Evolutionary conservation across 2,329 filamentous ascomycete species (phyloP), one percentile per base, ranked within the genome.

Genomic region (Leptographium flavum): DNA sequence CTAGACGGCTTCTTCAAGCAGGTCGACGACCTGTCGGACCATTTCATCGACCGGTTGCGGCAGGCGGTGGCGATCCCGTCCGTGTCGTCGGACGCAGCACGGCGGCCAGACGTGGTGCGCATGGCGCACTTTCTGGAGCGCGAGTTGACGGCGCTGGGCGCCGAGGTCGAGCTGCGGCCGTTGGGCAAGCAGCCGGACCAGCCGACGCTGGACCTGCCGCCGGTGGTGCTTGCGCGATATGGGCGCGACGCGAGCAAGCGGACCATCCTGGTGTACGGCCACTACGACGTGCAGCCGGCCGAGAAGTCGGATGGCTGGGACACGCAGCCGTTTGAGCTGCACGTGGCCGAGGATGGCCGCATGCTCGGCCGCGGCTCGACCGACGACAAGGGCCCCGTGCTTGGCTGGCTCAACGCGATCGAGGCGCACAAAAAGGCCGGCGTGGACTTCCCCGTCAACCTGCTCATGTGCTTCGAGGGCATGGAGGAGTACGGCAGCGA

Each of bases 401-500:
- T 98, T 46, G 92, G 92, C 56, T 98, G 92, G 92, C 65, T 98
- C 55, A 98, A 98, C 61, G 88, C 88, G 54, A 96, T 98, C 53
- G 88, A 98, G 67, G 88, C 92, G 36, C 92, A 98, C 70, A 82
- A 94, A 65, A 92, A 93, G 71, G 87, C 88, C 31, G 86, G 86
- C 47, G 71, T 96, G 39, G 90, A 95, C 43, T 87, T 98, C 61
- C 92, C 92, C 9, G 92, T 98, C 59, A 98, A 98, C 69, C 73
- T 98, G 53, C 77, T 98, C 52, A 96, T 95, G 86, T 98, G 92
- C 72, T 96, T 98, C 56, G 92, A 98, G 72, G 92, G 92, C 41
- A 98, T 98, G 92, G 92, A 98, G 68, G 92, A 98, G 69, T 94
- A 94, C 62, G 92, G 92, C 42, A 95, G 88, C 0, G 90, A 96